Evolutionary conservation across 805 yeast species (phyloP), one percentile per base, ranked within the genome.

Genomic region (Hanseniaspora mollemarum): DNA sequence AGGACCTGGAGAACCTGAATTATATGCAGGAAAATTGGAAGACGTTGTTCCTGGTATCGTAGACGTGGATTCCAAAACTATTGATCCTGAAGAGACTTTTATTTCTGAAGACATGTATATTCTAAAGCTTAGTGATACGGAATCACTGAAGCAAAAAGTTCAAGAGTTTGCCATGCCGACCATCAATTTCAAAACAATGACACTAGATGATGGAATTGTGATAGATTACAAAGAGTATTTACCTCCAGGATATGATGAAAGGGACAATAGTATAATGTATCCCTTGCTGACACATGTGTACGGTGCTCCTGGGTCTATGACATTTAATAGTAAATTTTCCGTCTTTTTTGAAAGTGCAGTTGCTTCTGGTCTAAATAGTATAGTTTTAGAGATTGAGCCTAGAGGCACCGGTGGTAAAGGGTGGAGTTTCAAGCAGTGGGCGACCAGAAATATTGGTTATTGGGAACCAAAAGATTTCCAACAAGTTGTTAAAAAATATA

Each of bases 321-420:
- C 76, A 24, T 73, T 76, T 10, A 69, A 67, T 35, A 69, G 76
- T 15, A 62, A 66, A 21, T 78, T 72, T 54, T 61, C 62, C 8
- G 64, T 76, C 22, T 77, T 74, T 9, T 78, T 82, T 56, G 81
- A 79, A 55, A 81, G 80, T 44, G 69, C 76, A 3, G 73, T 78
- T 0, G 69, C 78, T 22, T 74, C 84, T 0, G 68, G 72, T 1
- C 59, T 81, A 41, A 75, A 80, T 58, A 77, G 81, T 0, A 70
- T 83, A 26, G 78, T 83, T 1, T 62, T 83, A 46, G 72, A 77
- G 41, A 75, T 84, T 40, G 94, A 84, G 57, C 92, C 94, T 16
- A 69, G 92, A 61, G 92, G 94, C 2, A 82, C 92, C 0, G 87
- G 84, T n/a, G 82, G 80, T 4, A 76, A 77, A 59, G 86, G 84